A percentile compares a stretch with the other conserved stretches of the same genome.
These are phyloP conservation scores for Thymus quinquecostatus DNA, from an alignment of 257 asterid genomes.

Conservation along the genomic window DNA sequence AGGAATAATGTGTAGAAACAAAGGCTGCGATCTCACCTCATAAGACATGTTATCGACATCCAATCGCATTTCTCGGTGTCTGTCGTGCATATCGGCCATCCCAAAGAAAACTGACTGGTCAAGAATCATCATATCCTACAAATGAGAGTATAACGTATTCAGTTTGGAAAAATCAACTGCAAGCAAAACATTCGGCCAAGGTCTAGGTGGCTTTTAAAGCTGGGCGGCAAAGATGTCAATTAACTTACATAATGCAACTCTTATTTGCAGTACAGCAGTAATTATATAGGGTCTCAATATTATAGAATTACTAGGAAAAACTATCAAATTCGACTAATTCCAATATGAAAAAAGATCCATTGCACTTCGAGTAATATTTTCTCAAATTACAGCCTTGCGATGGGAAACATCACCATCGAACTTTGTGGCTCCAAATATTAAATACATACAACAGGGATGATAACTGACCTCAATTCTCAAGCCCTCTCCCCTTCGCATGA, in stretches of 20 bases:
- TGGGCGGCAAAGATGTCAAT: background rate
- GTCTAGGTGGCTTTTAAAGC: too few relatives aligned
- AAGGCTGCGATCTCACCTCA: conserved; percentile 45
- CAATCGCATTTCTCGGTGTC: conserved; percentile 71
- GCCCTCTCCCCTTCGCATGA: conserved; percentile 94
- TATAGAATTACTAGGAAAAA: background rate
- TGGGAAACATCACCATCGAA: too few relatives aligned
- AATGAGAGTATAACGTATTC: background rate
- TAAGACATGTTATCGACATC: conserved; percentile 80
- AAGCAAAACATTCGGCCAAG: too few relatives aligned
- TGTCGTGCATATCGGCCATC: conserved; percentile 58
- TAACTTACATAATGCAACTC: background rate
- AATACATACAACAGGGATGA: background rate
- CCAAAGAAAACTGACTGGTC: conserved; percentile 61
- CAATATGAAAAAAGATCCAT: background rate
- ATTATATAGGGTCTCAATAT: background rate
- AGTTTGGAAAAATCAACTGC: background rate
- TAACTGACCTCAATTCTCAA: conserved; percentile 79
- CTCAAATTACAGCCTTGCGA: background rate
- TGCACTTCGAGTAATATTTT: background rate
- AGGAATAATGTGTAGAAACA: background rate
- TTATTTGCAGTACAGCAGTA: background rate
- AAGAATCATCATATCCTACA: conserved; percentile 60
- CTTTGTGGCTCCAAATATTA: too few relatives aligned
- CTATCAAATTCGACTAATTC: background rate